A percentile compares a stretch with the other conserved stretches of the same genome.
phyloP scores from a whole-genome alignment of 176 grass and related monocot genomes.

The Aegilops longissima region DNA sequence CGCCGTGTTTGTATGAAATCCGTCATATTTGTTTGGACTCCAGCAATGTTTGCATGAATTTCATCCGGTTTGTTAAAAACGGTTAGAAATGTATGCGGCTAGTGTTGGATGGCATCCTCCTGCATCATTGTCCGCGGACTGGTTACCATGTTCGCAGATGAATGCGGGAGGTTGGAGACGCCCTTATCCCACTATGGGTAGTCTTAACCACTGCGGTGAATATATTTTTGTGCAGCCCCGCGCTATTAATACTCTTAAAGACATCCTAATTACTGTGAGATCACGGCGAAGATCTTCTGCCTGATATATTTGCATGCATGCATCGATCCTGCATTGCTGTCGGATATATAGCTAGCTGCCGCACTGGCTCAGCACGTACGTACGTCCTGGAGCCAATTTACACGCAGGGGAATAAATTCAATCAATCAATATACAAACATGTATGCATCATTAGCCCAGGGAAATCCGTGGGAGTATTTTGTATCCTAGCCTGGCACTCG shows the following conservation, averaged over 20 bases:
- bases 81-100: too few relatives aligned
- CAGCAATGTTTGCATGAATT: too few relatives aligned
- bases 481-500: neutral
- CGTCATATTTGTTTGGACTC: too few relatives aligned
- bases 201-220: neutral
- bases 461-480: neutral
- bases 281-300: slow-evolving; percentile 25
- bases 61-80: too few relatives aligned
- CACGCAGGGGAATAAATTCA: neutral
- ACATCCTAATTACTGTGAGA: slow-evolving; percentile 33
- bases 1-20: too few relatives aligned
- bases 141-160: too few relatives aligned
- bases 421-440: neutral
- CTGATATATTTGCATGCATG: neutral
- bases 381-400: neutral
- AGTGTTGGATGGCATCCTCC: too few relatives aligned
- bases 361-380: neutral
- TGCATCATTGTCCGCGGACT: too few relatives aligned
- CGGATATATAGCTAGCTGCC: neutral
- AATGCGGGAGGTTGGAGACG: too few relatives aligned
- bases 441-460: neutral
- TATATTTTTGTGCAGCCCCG: neutral
- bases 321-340: neutral
- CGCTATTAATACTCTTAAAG: neutral
- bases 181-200: too few relatives aligned